phyloP scores from a whole-genome alignment of 176 grass and related monocot species.

The Rhynchospora tenuis region DNA sequence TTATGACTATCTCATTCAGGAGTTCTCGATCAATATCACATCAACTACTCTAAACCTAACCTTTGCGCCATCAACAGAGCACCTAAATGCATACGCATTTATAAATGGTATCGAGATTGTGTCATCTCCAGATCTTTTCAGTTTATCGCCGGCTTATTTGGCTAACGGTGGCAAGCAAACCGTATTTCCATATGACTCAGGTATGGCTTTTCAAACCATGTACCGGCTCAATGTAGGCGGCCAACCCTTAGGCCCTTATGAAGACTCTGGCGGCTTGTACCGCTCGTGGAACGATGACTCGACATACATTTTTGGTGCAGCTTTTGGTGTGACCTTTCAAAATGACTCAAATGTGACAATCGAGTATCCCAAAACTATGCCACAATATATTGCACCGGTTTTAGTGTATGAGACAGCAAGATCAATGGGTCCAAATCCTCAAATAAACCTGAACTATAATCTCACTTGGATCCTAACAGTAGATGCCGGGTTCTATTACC shows the following conservation, averaged over 20 bases:
- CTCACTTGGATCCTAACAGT: constrained; percentile 69
- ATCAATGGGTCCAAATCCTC: constrained; percentile 59
- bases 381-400: constrained; percentile 43
- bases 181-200: neutral
- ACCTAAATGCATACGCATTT: constrained; percentile 42
- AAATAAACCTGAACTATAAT: constrained; percentile 62
- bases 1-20: constrained; percentile 14
- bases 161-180: neutral
- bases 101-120: constrained; percentile 77
- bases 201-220: constrained; percentile 39
- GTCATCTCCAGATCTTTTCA: constrained; percentile 44
- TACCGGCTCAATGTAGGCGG: constrained; percentile 76
- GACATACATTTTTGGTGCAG: constrained; percentile 26
- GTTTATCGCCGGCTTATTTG: neutral
- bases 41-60: constrained; percentile 34
- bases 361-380: constrained; percentile 1
- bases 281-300: constrained; percentile 42
- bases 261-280: constrained; percentile 33
- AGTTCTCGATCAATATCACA: constrained; percentile 55
- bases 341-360: constrained; percentile 46
- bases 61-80: constrained; percentile 36
- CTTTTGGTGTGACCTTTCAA: constrained; percentile 29
- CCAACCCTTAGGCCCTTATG: neutral
- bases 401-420: constrained; percentile 52
- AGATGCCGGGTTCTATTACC: constrained; percentile 52